Evolutionary conservation across 129 eudicot species (phyloP).

Genomic region (Oenanthe sinensis): DNA sequence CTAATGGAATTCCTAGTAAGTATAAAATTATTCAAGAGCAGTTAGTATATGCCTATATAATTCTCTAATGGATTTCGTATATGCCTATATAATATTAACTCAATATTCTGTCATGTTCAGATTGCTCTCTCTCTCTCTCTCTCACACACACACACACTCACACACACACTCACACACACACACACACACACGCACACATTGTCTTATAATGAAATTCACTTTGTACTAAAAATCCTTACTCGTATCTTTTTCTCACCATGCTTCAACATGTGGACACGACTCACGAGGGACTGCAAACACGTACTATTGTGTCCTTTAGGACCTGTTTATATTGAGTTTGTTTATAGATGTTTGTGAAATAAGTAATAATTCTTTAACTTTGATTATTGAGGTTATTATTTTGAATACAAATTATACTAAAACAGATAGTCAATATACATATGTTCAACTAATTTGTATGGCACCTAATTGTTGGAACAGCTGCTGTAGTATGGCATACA

Average conservation of each 20-base stretch:
- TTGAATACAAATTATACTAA: neutral
- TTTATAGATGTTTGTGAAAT: neutral
- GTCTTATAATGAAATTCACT: neutral
- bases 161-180: neutral
- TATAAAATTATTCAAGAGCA: too few relatives aligned
- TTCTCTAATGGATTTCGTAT: too few relatives aligned
- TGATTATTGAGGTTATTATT: neutral
- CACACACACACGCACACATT: neutral
- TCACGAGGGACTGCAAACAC: neutral
- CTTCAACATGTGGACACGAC: neutral
- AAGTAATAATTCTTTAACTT: too few relatives aligned
- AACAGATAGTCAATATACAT: neutral
- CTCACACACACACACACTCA: too few relatives aligned
- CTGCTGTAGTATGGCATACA: neutral
- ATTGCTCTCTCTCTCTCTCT: neutral
- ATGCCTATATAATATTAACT: neutral
- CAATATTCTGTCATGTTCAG: neutral
- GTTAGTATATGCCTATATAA: too few relatives aligned
- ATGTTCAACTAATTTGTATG: neutral
- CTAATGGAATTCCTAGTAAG: too few relatives aligned
- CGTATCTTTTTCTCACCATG: neutral
- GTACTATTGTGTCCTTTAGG: neutral
- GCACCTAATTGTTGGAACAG: neutral
- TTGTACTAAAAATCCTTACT: neutral
- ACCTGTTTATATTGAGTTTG: neutral